Evolutionary conservation across 2,329 filamentous ascomycete genomes (phyloP).

Genomic region (Thelonectria olida): DNA sequence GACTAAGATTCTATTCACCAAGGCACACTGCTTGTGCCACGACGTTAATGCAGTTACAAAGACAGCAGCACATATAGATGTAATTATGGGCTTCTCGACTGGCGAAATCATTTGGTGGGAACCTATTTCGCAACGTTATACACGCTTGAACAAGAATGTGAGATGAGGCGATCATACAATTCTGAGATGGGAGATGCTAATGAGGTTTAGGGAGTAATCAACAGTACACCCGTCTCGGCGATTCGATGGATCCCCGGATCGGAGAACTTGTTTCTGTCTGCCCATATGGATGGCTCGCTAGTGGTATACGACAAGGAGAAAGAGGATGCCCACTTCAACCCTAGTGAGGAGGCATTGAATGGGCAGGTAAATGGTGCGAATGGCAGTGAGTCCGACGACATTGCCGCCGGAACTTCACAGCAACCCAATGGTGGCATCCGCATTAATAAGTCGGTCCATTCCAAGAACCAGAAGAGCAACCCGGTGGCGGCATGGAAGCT

Average conservation of each 20-base stretch:
- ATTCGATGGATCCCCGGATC: constrained; percentile 95
- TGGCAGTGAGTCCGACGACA: constrained; percentile 55
- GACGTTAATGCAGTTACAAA: constrained; percentile 90
- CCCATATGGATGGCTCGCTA: constrained; percentile 89
- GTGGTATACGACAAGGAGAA: constrained; percentile 98
- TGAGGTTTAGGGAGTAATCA: constrained; percentile 78
- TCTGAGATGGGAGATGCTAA: constrained; percentile 20
- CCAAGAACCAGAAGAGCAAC: constrained; percentile 91
- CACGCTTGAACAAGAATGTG: constrained; percentile 94
- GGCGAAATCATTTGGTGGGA: constrained; percentile 99
- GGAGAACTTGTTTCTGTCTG: constrained; percentile 90
- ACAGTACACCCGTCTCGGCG: constrained; percentile 82
- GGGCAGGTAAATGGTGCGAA: constrained; percentile 69
- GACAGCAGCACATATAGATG: constrained; percentile 80
- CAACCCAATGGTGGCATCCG: constrained; percentile 63
- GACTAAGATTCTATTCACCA: constrained; percentile 96
- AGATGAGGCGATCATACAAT: constrained; percentile 34
- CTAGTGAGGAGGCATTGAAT: constrained; percentile 66
- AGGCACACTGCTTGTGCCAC: constrained; percentile 93
- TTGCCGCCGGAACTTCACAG: constrained; percentile 43
- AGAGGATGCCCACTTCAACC: constrained; percentile 82
- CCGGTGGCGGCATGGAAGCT: constrained; percentile 93
- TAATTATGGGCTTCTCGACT: constrained; percentile 95
- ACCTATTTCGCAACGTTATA: constrained; percentile 94
- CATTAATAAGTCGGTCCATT: constrained; percentile 91